These are phyloP conservation scores for Paramecium primaurelia DNA, from an alignment of 73 alveolate genomes.

Conservation along the genomic window DNA sequence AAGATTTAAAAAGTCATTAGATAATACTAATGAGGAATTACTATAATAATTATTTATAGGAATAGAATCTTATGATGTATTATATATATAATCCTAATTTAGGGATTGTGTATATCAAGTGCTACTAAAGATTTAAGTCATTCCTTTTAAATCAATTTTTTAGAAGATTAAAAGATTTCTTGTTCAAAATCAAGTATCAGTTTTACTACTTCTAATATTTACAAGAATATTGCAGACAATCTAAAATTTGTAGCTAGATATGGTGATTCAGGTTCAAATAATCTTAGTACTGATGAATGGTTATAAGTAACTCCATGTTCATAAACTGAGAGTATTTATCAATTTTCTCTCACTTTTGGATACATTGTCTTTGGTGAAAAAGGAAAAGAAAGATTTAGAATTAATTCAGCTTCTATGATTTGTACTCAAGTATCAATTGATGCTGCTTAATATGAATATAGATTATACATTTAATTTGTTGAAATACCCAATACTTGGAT, in stretches of 20 bases:
- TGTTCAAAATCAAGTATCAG: neutral
- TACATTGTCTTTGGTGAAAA: neutral
- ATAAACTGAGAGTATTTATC: neutral
- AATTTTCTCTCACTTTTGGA: neutral
- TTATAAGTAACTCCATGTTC: neutral
- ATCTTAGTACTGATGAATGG: slow-evolving; percentile 24
- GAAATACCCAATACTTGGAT: neutral
- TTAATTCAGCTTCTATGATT: neutral
- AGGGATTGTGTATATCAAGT: neutral
- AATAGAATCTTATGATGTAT: neutral
- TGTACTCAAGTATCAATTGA: neutral
- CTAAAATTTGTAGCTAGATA: neutral
- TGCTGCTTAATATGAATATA: neutral
- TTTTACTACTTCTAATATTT: neutral
- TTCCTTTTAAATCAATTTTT: neutral
- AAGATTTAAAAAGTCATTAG: slow-evolving; percentile 11
- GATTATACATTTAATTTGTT: neutral
- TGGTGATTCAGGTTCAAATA: slow-evolving; percentile 34
- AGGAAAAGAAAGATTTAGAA: neutral
- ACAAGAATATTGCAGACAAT: neutral
- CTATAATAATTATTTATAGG: neutral
- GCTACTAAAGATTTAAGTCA: neutral
- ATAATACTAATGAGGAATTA: neutral
- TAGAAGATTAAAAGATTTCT: neutral
- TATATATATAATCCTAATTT: neutral